phyloP scores from a whole-genome alignment of 2,329 filamentous ascomycete genomes.

The Sarocladiaceae sp. region DNA sequence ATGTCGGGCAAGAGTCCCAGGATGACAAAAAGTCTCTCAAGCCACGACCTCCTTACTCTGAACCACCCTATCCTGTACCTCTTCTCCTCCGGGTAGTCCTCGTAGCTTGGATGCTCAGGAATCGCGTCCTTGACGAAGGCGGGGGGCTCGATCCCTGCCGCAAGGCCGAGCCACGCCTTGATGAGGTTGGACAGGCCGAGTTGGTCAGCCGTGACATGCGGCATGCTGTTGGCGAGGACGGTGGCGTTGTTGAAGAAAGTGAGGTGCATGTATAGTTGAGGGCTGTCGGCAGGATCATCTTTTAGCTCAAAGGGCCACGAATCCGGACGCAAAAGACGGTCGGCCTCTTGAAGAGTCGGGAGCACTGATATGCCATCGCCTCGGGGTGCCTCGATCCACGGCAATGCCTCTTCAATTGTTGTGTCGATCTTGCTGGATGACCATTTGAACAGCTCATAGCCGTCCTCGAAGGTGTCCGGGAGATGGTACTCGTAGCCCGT shows the following conservation, averaged over 20 bases:
- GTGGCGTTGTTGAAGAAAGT: conserved; percentile 14
- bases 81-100: background rate
- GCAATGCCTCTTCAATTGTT: background rate
- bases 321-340: background rate
- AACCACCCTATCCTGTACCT: background rate
- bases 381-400: background rate
- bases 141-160: conserved; percentile 12
- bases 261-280: conserved; percentile 17
- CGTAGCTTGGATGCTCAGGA: background rate
- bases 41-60: background rate
- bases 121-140: background rate
- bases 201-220: conserved; percentile 17
- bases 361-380: background rate
- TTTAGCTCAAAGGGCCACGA: conserved; percentile 14
- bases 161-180: conserved; percentile 15
- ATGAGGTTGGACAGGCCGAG: conserved; percentile 16
- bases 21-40: background rate
- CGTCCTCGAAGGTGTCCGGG: background rate
- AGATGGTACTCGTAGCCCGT: background rate
- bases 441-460: background rate
- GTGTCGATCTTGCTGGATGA: background rate
- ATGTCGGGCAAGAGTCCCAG: background rate
- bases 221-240: conserved; percentile 14
- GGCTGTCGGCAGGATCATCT: conserved; percentile 13
- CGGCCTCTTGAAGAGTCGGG: background rate